These are phyloP conservation scores for Colletotrichum coccodes DNA, from an alignment of 2,329 filamentous ascomycete species.

Conservation along the genomic window DNA sequence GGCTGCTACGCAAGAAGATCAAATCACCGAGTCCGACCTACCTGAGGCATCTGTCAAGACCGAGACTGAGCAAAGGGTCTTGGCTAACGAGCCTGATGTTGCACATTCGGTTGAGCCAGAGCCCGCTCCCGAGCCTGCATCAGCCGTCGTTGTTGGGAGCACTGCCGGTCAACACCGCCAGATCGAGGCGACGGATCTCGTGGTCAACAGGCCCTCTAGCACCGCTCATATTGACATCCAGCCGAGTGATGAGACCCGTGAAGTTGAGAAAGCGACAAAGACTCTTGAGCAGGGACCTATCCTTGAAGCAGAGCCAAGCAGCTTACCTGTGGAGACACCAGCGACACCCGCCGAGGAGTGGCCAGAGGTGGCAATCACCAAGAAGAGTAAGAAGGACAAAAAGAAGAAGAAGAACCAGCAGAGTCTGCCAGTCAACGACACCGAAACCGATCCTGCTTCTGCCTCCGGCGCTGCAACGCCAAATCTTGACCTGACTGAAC, in stretches of 20 bases:
- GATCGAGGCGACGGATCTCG: neutral
- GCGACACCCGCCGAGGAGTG: conserved; percentile 6
- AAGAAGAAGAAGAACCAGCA: conserved; percentile 47
- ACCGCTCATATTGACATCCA: neutral
- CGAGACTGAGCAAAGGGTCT: neutral
- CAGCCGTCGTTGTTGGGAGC: neutral
- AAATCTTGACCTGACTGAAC: neutral
- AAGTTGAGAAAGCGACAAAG: neutral
- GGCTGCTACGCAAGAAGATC: neutral
- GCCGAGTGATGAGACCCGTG: neutral
- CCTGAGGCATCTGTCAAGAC: neutral
- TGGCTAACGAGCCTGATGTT: neutral
- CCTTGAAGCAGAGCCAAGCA: neutral
- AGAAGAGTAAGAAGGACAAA: conserved; percentile 47
- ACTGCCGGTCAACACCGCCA: neutral
- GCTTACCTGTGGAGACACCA: neutral
- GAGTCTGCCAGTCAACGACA: conserved; percentile 5
- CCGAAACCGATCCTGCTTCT: neutral
- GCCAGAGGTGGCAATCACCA: conserved; percentile 28
- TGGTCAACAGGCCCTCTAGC: neutral
- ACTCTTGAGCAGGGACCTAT: neutral
- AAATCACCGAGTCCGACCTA: neutral
- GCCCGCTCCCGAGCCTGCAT: neutral
- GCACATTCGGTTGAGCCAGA: neutral
- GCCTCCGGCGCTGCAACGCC: neutral